These are phyloP conservation scores for Ustilago lituana DNA, from an alignment of 1,284 basidiomycete species.

Conservation along the genomic window DNA sequence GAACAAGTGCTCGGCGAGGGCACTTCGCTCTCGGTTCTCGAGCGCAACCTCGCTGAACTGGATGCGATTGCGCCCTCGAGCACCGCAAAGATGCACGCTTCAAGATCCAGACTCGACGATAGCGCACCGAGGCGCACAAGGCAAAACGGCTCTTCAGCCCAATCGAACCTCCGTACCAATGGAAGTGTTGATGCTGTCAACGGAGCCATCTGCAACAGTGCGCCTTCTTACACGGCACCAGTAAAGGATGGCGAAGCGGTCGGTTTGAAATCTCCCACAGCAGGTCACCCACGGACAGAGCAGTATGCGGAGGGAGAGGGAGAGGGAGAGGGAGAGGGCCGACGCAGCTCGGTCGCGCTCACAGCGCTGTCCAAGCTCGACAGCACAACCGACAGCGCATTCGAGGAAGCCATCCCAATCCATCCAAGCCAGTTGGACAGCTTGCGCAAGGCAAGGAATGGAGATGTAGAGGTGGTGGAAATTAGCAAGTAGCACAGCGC, in stretches of 20 bases:
- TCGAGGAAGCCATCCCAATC: conserved; percentile 38
- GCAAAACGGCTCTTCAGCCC: conserved; percentile 2
- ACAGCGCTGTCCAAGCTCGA: conserved; percentile 17
- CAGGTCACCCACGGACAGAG: no score
- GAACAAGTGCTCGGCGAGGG: conserved; percentile 55
- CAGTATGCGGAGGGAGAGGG: no score
- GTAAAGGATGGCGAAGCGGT: conserved; percentile 15
- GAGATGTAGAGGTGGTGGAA: conserved; percentile 20
- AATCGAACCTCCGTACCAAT: background rate
- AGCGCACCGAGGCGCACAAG: background rate
- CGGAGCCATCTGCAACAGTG: no score
- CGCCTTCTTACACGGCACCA: background rate
- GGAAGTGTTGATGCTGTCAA: background rate
- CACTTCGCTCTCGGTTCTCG: conserved; percentile 47
- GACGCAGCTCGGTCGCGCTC: conserved; percentile 12
- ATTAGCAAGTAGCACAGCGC: background rate
- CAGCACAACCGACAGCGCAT: conserved; percentile 15
- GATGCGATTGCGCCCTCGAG: conserved; percentile 22
- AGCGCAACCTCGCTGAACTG: conserved; percentile 47
- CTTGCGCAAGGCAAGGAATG: conserved; percentile 25
- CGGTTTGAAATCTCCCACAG: no score
- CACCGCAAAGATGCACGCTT: conserved; percentile 6
- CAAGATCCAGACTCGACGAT: conserved; percentile 6
- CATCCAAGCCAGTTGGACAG: conserved; percentile 29
- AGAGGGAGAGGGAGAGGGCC: no score